These are phyloP conservation scores for Leccinum subtestaceum DNA, from an alignment of 768 basidiomycete genomes.

Conservation along the genomic window DNA sequence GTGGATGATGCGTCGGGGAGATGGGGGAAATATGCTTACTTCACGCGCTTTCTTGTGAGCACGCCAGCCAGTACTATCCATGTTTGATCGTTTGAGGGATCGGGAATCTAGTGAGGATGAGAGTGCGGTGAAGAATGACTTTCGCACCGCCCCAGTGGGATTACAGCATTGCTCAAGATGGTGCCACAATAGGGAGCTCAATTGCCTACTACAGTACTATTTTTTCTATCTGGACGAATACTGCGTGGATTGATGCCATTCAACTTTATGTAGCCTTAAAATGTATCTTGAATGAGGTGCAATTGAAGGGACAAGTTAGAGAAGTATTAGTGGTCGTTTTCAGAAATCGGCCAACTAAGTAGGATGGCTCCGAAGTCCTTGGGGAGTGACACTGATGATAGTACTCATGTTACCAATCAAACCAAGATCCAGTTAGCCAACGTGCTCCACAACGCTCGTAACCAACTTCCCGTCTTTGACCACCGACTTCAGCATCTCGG, in stretches of 20 bases:
- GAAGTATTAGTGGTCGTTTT: no score
- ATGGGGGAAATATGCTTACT: constrained; percentile 31
- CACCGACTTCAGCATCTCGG: constrained; percentile 92
- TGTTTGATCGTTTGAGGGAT: constrained; percentile 23
- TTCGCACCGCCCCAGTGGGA: not conserved
- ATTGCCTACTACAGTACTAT: no score
- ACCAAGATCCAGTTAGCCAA: constrained; percentile 39
- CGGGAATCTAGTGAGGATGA: not conserved
- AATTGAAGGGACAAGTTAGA: no score
- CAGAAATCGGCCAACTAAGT: no score
- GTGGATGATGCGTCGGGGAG: not conserved
- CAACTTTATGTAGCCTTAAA: no score
- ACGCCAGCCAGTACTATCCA: constrained; percentile 81
- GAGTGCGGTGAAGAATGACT: not conserved
- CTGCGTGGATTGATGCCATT: no score
- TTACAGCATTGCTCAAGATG: not conserved
- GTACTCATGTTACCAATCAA: not conserved
- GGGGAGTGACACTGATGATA: no score
- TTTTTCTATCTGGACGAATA: no score
- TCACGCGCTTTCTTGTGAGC: constrained; percentile 61
- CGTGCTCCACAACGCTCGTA: constrained; percentile 87
- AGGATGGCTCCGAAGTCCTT: no score
- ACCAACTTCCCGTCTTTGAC: constrained; percentile 80
- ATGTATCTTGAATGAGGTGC: no score
- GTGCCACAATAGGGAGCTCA: not conserved